phyloP scores from a whole-genome alignment of 2,329 filamentous ascomycete genomes.

The Dryadomyces quercus-mongolicae region DNA sequence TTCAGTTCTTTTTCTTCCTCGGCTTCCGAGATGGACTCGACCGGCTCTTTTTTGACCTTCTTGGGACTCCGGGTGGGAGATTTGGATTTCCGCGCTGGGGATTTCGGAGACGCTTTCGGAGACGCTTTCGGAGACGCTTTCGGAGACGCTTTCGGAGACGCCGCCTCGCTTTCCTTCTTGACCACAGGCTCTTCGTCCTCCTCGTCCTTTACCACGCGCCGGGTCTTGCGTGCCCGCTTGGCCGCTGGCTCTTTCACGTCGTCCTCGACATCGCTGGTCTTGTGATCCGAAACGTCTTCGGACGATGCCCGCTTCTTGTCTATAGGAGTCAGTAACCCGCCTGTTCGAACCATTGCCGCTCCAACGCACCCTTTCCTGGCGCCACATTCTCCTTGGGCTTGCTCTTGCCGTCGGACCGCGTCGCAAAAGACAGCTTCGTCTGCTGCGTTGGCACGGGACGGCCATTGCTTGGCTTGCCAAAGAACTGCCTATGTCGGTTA shows the following conservation, averaged over 20 bases:
- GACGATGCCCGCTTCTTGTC: constrained; percentile 10
- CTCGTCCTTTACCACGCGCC: constrained; percentile 21
- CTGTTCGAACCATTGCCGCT: constrained; percentile 19
- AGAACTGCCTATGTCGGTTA: constrained; percentile 63
- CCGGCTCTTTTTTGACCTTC: constrained; percentile 23
- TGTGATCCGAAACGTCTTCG: constrained; percentile 13
- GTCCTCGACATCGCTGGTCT: constrained; percentile 24
- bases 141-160: not conserved
- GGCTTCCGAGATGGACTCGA: constrained; percentile 17
- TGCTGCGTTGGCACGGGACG: constrained; percentile 53
- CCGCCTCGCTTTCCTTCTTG: not conserved
- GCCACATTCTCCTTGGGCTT: constrained; percentile 25
- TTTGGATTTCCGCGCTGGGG: not conserved
- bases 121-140: not conserved
- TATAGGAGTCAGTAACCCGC: not conserved
- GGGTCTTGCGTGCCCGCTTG: constrained; percentile 41
- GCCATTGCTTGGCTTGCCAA: constrained; percentile 52
- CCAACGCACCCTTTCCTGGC: constrained; percentile 23
- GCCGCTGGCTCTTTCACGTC: constrained; percentile 45
- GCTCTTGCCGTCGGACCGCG: constrained; percentile 15
- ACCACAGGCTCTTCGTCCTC: not conserved
- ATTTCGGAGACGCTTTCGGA: not conserved
- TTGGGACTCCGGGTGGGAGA: not conserved
- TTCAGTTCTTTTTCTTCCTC: constrained; percentile 21
- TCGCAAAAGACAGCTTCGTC: constrained; percentile 66